Percentiles rank a stretch among this genome's conserved stretches.
Evolutionary conservation across 2,329 filamentous ascomycete species (phyloP).

Genomic region (Diaporthe batatas): DNA sequence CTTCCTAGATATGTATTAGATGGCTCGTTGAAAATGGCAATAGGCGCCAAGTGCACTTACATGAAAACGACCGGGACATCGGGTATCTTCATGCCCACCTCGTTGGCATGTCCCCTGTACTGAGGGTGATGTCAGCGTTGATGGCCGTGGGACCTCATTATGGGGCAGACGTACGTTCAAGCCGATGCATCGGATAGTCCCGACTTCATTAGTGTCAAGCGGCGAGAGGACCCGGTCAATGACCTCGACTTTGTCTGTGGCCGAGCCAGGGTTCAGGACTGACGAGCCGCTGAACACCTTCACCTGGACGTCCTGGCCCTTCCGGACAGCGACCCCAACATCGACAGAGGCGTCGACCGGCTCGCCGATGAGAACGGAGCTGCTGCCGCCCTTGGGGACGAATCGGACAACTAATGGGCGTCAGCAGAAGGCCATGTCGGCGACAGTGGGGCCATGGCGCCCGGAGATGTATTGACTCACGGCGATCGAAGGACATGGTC

Average conservation of each 20-base stretch:
- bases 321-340: constrained; percentile 68
- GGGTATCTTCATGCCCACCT: constrained; percentile 66
- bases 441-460: not conserved
- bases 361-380: constrained; percentile 39
- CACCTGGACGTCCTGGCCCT: constrained; percentile 68
- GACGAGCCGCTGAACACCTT: constrained; percentile 70
- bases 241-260: constrained; percentile 61
- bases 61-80: constrained; percentile 69
- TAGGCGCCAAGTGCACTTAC: constrained; percentile 39
- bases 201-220: constrained; percentile 61
- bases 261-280: constrained; percentile 65
- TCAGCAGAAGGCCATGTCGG: not conserved
- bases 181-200: constrained; percentile 71
- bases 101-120: constrained; percentile 64
- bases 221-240: constrained; percentile 66
- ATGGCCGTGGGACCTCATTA: no score
- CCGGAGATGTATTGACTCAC: constrained; percentile 11
- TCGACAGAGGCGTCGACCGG: constrained; percentile 57
- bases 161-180: constrained; percentile 59
- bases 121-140: constrained; percentile 23
- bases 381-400: constrained; percentile 38
- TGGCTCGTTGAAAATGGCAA: not conserved
- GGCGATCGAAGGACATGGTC: constrained; percentile 41
- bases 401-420: constrained; percentile 39
- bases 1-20: constrained; percentile 54